These are phyloP conservation scores for Thielaviopsis ethacetica DNA, from an alignment of 2,329 filamentous ascomycete genomes.

Conservation along the genomic window DNA sequence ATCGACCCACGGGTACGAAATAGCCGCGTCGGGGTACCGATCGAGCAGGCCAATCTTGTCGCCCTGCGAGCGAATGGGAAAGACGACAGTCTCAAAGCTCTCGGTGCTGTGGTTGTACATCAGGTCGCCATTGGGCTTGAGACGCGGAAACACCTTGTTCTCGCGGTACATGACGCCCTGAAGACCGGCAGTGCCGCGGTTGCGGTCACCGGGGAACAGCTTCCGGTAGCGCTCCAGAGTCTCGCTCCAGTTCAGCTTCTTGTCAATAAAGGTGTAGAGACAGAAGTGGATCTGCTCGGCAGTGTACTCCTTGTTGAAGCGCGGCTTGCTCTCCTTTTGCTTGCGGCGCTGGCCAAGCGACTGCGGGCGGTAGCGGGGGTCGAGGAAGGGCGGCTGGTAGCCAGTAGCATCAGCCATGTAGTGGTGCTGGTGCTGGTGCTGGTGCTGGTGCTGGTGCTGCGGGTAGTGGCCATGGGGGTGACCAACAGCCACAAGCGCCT, in stretches of 20 bases:
- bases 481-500: too few species aligned
- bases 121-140: constrained; percentile 25
- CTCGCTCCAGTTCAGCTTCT: constrained; percentile 24
- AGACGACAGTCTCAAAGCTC: constrained; percentile 3
- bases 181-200: constrained; percentile 17
- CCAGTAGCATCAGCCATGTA: background rate
- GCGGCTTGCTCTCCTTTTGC: constrained; percentile 11
- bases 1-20: constrained; percentile 29
- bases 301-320: constrained; percentile 26
- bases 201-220: constrained; percentile 11
- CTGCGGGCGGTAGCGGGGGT: background rate
- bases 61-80: constrained; percentile 16
- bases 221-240: constrained; percentile 8
- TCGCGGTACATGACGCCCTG: constrained; percentile 29
- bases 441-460: too few species aligned
- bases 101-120: constrained; percentile 25
- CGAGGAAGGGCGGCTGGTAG: background rate
- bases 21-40: constrained; percentile 31
- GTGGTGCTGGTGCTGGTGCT: background rate
- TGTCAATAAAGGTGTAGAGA: constrained; percentile 28
- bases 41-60: constrained; percentile 18
- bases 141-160: constrained; percentile 25
- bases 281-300: constrained; percentile 28
- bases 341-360: background rate
- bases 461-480: too few species aligned